A percentile compares a stretch with the other conserved stretches of the same genome.
These are phyloP conservation scores for Corynascus novoguineensis DNA, from an alignment of 495 filamentous ascomycete genomes.

Conservation along the genomic window DNA sequence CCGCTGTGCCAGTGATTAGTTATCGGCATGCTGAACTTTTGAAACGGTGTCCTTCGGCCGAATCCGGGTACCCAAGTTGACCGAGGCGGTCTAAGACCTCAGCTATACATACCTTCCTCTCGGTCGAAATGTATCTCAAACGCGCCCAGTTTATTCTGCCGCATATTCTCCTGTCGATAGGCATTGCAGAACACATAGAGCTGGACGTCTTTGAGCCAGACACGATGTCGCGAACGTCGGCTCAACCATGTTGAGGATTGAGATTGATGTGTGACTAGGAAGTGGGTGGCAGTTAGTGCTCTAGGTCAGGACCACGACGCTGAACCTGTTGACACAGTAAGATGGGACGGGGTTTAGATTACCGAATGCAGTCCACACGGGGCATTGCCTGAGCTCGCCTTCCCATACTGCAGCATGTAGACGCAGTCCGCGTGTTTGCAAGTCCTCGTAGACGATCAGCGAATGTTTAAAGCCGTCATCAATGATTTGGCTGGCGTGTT, in stretches of 20 bases:
- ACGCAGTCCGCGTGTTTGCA: conserved; percentile 54
- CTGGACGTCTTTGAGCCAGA: conserved; percentile 57
- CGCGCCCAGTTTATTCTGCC: conserved; percentile 37
- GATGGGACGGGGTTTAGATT: conserved; percentile 12
- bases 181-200: conserved; percentile 58
- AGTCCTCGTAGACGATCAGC: conserved; percentile 66
- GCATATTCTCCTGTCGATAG: conserved; percentile 48
- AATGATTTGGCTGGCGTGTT: conserved; percentile 54
- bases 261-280: conserved; percentile 54
- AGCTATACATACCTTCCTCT: conserved; percentile 31
- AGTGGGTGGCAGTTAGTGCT: not conserved
- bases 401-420: conserved; percentile 48
- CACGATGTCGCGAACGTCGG: conserved; percentile 42
- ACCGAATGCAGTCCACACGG: conserved; percentile 73
- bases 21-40: too few species aligned
- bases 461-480: conserved; percentile 67
- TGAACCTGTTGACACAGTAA: not conserved
- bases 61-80: too few species aligned
- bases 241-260: conserved; percentile 54
- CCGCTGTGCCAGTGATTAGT: conserved; percentile 20
- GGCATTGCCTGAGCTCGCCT: conserved; percentile 47
- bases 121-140: conserved; percentile 45
- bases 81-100: too few species aligned
- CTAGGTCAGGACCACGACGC: not conserved
- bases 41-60: not conserved